Conservation (phyloP, 2,329 filamentous ascomycete species). For the Aspergillus hortae region DNA sequence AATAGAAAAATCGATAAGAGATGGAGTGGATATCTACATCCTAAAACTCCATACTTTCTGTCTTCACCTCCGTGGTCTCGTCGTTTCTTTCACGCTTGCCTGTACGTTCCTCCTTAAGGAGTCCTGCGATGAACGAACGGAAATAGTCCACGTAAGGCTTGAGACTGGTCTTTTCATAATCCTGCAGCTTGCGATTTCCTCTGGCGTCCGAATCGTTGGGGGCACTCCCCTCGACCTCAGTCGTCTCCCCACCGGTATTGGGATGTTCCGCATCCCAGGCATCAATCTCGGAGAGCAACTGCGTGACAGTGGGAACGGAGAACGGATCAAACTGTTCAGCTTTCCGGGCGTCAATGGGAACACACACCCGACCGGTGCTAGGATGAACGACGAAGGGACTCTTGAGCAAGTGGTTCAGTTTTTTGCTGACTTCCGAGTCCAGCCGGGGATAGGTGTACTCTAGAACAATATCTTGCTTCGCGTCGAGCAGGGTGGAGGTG, state of each 20-base stretch:
- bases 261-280: conserved; percentile 57
- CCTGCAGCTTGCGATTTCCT: conserved; percentile 55
- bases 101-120: conserved; percentile 70
- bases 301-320: conserved; percentile 80
- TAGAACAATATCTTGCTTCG: conserved; percentile 92
- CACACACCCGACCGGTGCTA: conserved; percentile 88
- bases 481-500: conserved; percentile 69
- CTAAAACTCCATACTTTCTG: conserved; percentile 65
- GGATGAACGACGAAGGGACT: conserved; percentile 95
- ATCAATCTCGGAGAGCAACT: conserved; percentile 81
- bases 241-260: conserved; percentile 36
- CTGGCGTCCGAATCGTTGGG: conserved; percentile 29
- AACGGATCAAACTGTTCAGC: conserved; percentile 85
- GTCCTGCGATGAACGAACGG: conserved; percentile 68
- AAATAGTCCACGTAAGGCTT: conserved; percentile 93
- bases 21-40: background rate
- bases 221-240: conserved; percentile 36
- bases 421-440: conserved; percentile 96
- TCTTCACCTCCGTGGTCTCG: conserved; percentile 37
- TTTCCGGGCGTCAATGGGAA: conserved; percentile 75
- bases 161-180: conserved; percentile 96
- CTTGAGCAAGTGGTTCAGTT: conserved; percentile 96
- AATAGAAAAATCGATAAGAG: background rate
- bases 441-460: conserved; percentile 98
- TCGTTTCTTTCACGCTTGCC: conserved; percentile 52